Conservation (phyloP, 345 rosid species). For the Lepidium sativum region DNA sequence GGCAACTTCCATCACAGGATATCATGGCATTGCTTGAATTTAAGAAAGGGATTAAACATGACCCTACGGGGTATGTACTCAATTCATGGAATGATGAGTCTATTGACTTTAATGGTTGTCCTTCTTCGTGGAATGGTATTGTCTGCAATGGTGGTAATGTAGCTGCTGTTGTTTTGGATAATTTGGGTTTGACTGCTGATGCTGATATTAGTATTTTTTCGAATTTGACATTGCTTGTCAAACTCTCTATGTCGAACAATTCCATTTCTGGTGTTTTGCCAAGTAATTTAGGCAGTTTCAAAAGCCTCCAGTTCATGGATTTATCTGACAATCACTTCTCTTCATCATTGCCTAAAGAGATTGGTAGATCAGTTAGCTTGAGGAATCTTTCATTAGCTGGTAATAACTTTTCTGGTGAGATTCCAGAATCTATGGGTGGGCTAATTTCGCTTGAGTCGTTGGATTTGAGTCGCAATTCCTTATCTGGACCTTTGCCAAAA, state of each 20-base stretch:
- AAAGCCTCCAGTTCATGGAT: conserved; percentile 70
- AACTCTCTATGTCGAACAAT: conserved; percentile 85
- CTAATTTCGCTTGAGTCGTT: conserved; percentile 63
- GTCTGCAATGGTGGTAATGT: conserved; percentile 87
- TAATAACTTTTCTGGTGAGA: conserved; percentile 77
- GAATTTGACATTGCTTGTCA: conserved; percentile 81
- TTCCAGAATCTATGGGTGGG: conserved; percentile 66
- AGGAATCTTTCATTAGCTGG: conserved; percentile 75
- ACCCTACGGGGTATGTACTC: conserved; percentile 90
- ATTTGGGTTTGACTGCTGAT: conserved; percentile 66
- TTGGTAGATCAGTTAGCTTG: conserved; percentile 59
- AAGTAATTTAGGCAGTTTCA: conserved; percentile 49
- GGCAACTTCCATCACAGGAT: conserved; percentile 96
- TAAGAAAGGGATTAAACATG: conserved; percentile 92
- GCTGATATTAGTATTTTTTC: conserved; percentile 73
- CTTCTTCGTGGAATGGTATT: conserved; percentile 95
- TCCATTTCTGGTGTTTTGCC: conserved; percentile 71
- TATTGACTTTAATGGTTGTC: conserved; percentile 90
- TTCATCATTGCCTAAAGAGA: conserved; percentile 45
- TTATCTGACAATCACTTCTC: conserved; percentile 72
- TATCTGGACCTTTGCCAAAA: conserved; percentile 63
- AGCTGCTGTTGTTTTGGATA: conserved; percentile 80
- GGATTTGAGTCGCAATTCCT: conserved; percentile 79
- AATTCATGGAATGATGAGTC: conserved; percentile 95
- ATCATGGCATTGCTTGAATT: conserved; percentile 87